phyloP scores from a whole-genome alignment of 148 eudicot species.

The Selenicereus undatus region DNA sequence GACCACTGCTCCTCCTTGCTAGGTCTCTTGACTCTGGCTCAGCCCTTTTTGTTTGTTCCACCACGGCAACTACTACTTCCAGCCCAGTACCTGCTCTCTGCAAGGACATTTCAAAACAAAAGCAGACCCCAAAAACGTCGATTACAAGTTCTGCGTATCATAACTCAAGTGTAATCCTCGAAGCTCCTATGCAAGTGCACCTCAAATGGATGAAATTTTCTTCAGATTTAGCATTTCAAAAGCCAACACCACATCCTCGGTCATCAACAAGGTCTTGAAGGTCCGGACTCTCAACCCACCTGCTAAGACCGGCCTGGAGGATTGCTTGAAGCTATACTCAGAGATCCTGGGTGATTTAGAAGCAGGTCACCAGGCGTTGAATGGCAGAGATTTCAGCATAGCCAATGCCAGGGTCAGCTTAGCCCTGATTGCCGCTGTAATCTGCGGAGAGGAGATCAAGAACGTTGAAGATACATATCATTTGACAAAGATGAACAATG shows the following conservation, averaged over 20 bases:
- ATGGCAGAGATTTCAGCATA: neutral
- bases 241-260: neutral
- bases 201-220: neutral
- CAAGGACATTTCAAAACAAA: neutral
- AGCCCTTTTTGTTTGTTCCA: neutral
- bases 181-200: neutral
- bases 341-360: neutral
- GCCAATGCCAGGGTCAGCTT: conserved; percentile 9
- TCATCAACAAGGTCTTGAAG: neutral
- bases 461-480: neutral
- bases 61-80: neutral
- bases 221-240: neutral
- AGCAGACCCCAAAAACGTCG: neutral
- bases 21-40: neutral
- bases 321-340: neutral
- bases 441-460: conserved; percentile 14
- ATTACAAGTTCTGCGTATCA: neutral
- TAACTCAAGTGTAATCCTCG: neutral
- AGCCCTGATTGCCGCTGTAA: neutral
- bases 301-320: neutral
- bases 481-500: neutral
- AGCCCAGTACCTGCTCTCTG: neutral
- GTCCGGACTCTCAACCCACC: neutral
- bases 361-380: neutral
- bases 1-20: neutral